A percentile compares a stretch with the other conserved stretches of the same genome.
phyloP scores from a whole-genome alignment of 306 rosid genomes.

The Trifolium dubium region DNA sequence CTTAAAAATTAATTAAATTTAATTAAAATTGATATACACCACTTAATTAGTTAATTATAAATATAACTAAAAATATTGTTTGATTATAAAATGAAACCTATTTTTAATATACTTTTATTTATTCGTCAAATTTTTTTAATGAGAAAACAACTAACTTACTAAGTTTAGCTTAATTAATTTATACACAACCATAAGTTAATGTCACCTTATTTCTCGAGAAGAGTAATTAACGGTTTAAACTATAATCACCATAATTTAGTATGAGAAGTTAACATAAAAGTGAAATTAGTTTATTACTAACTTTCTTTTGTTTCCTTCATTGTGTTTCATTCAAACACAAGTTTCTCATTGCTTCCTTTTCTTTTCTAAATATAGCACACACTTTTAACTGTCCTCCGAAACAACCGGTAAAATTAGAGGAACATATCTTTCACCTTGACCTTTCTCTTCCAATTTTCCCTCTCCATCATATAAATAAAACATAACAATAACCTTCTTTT shows the following conservation, averaged over 20 bases:
- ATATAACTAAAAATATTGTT: neutral
- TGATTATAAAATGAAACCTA: neutral
- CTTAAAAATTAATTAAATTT: too few species aligned
- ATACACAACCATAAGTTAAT: neutral
- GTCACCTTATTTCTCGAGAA: conserved; percentile 31
- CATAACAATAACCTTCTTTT: conserved; percentile 26
- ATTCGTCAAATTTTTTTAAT: neutral
- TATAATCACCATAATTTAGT: neutral
- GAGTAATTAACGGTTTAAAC: conserved; percentile 10
- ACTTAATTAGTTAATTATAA: too few species aligned
- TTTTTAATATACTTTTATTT: neutral
- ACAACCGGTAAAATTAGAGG: conserved; percentile 59
- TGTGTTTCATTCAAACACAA: conserved; percentile 2
- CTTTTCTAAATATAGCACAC: conserved; percentile 25
- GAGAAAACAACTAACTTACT: neutral
- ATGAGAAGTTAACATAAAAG: conserved; percentile 9
- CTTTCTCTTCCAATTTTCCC: conserved; percentile 42
- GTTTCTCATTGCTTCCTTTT: neutral
- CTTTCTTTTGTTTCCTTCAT: conserved; percentile 4
- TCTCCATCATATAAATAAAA: conserved; percentile 38
- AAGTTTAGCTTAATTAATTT: conserved; percentile 28
- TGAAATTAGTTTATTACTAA: neutral
- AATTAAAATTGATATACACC: neutral
- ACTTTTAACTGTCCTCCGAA: conserved; percentile 37
- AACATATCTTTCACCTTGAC: conserved; percentile 47